phyloP scores from a whole-genome alignment of 768 basidiomycete genomes.

The Boletus coccyginus region DNA sequence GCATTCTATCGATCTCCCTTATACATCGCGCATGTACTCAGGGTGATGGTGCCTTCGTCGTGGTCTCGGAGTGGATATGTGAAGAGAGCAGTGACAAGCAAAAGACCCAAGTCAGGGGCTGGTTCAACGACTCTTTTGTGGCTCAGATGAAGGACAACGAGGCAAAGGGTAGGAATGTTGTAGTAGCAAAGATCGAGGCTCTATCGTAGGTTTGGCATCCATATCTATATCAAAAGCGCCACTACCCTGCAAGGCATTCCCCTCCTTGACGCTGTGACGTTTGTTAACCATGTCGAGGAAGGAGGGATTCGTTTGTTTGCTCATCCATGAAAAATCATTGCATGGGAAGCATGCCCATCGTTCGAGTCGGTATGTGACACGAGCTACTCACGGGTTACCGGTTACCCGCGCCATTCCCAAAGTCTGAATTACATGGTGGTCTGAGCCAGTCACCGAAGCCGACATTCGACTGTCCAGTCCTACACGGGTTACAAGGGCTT shows the following conservation, averaged over 20 bases:
- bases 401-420: no score
- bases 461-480: no score
- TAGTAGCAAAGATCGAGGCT: slow-evolving; percentile 54
- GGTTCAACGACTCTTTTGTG: slow-evolving; percentile 50
- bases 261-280: not conserved
- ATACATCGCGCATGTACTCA: slow-evolving; percentile 75
- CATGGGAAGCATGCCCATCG: not conserved
- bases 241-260: not conserved
- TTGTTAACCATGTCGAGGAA: not conserved
- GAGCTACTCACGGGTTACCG: no score
- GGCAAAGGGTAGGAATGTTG: slow-evolving; percentile 68
- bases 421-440: no score
- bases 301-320: not conserved
- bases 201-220: slow-evolving; percentile 21
- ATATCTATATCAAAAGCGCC: slow-evolving; percentile 8
- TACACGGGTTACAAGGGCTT: no score
- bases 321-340: not conserved
- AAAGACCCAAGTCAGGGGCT: slow-evolving; percentile 46
- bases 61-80: slow-evolving; percentile 61
- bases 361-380: not conserved
- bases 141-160: slow-evolving; percentile 50
- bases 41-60: slow-evolving; percentile 68
- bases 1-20: slow-evolving; percentile 79
- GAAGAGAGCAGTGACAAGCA: slow-evolving; percentile 39
- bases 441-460: no score